These are phyloP conservation scores for Anthracocystis walkeri DNA, from an alignment of 1,284 basidiomycete genomes.

Conservation along the genomic window DNA sequence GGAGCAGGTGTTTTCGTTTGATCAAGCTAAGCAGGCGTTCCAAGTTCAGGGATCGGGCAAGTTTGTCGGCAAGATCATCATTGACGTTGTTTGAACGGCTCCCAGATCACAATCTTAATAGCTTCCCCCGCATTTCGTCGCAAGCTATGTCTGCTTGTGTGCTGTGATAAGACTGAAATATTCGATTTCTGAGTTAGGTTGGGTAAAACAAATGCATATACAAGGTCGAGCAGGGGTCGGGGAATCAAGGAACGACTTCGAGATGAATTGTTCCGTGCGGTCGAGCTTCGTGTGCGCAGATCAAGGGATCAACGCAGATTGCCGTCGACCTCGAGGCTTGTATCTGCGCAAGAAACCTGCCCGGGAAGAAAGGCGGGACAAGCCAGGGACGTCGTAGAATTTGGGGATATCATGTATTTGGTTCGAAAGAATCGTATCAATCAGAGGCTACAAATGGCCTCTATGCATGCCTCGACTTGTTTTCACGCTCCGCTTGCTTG, in stretches of 20 bases:
- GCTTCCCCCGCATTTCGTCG: neutral
- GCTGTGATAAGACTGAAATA: too few relatives aligned
- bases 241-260: too few relatives aligned
- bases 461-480: conserved; percentile 31
- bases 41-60: conserved; percentile 23
- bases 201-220: neutral
- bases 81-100: conserved; percentile 20
- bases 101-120: neutral
- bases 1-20: conserved; percentile 32
- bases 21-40: conserved; percentile 42
- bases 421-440: too few relatives aligned
- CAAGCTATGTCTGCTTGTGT: too few relatives aligned
- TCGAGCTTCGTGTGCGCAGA: too few relatives aligned
- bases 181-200: too few relatives aligned
- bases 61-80: conserved; percentile 49
- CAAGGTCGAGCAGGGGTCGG: neutral
- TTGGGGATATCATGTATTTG: too few relatives aligned
- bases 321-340: neutral
- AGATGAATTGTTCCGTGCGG: too few relatives aligned
- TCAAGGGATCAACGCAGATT: neutral
- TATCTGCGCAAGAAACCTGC: neutral
- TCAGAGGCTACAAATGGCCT: too few relatives aligned
- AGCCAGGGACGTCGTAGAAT: too few relatives aligned
- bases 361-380: too few relatives aligned
- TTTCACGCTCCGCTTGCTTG: conserved; percentile 65